A percentile compares a stretch with the other conserved stretches of the same genome.
Evolutionary conservation across 2,329 filamentous ascomycete genomes (phyloP).

Genomic region (Xylaria sp.): DNA sequence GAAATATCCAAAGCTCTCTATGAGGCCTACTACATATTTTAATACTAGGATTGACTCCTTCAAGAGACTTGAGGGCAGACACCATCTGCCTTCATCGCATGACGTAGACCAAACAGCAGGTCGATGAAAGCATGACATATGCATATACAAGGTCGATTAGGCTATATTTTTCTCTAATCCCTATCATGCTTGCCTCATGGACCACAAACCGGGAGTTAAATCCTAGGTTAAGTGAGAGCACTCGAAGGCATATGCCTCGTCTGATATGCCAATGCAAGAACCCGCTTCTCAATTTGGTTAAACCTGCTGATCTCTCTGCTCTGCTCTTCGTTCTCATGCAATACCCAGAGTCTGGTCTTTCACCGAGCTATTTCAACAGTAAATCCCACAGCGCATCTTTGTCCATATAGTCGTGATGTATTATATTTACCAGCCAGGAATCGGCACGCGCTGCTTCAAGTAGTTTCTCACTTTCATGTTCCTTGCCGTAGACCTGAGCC

Average conservation of each 20-base stretch:
- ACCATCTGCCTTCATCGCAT: not conserved
- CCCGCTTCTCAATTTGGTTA: not conserved
- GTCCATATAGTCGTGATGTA: conserved; percentile 82
- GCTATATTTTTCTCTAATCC: not conserved
- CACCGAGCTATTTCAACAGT: conserved; percentile 56
- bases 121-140: not conserved
- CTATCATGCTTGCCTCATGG: not conserved
- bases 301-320: not conserved
- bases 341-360: not conserved
- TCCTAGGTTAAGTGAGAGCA: not conserved
- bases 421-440: conserved; percentile 90
- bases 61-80: not conserved
- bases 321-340: not conserved
- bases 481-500: conserved; percentile 85
- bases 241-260: not conserved
- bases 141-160: not conserved
- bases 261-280: not conserved
- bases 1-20: not conserved
- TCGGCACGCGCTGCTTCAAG: conserved; percentile 75
- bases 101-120: not conserved
- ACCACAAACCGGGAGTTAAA: not conserved
- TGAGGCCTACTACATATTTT: not conserved
- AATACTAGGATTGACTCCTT: not conserved
- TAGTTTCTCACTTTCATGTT: conserved; percentile 76
- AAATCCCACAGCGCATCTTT: conserved; percentile 78